These are phyloP conservation scores for Hapsidospora chrysogenum DNA, from an alignment of 495 filamentous ascomycete genomes.

Conservation along the genomic window DNA sequence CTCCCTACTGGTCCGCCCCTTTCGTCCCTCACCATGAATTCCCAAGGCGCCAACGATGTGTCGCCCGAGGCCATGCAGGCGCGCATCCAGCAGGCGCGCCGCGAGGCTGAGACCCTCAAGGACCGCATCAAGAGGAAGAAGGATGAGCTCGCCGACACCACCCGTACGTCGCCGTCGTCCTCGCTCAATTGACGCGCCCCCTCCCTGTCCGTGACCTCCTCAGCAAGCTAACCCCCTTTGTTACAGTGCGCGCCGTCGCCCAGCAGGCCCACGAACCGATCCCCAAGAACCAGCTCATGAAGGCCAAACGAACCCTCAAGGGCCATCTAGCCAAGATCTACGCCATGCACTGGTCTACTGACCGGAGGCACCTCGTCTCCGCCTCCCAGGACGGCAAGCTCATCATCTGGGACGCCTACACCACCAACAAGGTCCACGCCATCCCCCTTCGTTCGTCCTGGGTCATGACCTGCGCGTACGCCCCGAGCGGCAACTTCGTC, in stretches of 20 bases:
- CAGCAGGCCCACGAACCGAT: slow-evolving; percentile 74
- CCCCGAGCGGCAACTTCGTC: slow-evolving; percentile 94
- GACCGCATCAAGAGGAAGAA: slow-evolving; percentile 99
- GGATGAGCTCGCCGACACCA: slow-evolving; percentile 96
- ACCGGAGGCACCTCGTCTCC: slow-evolving; percentile 92
- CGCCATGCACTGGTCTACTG: slow-evolving; percentile 99
- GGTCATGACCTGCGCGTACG: slow-evolving; percentile 99
- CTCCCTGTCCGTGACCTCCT: not conserved
- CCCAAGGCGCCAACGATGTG: slow-evolving; percentile 35
- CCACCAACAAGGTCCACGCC: slow-evolving; percentile 98
- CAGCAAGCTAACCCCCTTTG: slow-evolving; percentile 5
- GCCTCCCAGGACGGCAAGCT: slow-evolving; percentile 98
- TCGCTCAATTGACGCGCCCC: slow-evolving; percentile 3
- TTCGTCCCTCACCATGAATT: slow-evolving; percentile 22
- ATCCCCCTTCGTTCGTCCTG: slow-evolving; percentile 97
- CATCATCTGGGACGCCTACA: slow-evolving; percentile 99
- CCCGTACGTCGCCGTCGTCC: slow-evolving; percentile 47
- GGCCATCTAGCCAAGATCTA: slow-evolving; percentile 98
- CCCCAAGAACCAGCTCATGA: slow-evolving; percentile 82
- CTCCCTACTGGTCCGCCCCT: too few relatives aligned
- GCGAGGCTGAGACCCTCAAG: slow-evolving; percentile 95
- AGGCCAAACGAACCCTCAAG: slow-evolving; percentile 85
- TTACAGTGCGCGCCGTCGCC: slow-evolving; percentile 76
- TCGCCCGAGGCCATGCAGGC: slow-evolving; percentile 45
- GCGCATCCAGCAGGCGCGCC: slow-evolving; percentile 88